Conservation (phyloP, 345 rosid species). For the rapeseed (Brassica napus) region Da-Ae NC_063445.1:27106001-27106500, state of each 20-base stretch:
- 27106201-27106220: not conserved
- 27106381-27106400: not conserved
- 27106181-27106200: not conserved
- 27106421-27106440: not conserved
- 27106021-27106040: not conserved
- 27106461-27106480: not conserved
- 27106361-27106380: not conserved
- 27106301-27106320: not conserved
- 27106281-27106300: not conserved
- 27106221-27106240: not conserved
- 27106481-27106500: not conserved
- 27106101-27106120: not conserved
- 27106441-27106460: not conserved
- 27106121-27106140: not conserved
- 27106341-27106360: not conserved
- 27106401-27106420: not conserved
- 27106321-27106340: not conserved
- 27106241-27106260: not conserved
- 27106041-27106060: not conserved
- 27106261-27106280: not conserved
- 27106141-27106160: not conserved
- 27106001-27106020: not conserved
- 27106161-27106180: not conserved
- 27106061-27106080: not conserved
- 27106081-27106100: not conserved